Conservation (phyloP, 2,329 filamentous ascomycete species). For the Beauveria bassiana region DNA sequence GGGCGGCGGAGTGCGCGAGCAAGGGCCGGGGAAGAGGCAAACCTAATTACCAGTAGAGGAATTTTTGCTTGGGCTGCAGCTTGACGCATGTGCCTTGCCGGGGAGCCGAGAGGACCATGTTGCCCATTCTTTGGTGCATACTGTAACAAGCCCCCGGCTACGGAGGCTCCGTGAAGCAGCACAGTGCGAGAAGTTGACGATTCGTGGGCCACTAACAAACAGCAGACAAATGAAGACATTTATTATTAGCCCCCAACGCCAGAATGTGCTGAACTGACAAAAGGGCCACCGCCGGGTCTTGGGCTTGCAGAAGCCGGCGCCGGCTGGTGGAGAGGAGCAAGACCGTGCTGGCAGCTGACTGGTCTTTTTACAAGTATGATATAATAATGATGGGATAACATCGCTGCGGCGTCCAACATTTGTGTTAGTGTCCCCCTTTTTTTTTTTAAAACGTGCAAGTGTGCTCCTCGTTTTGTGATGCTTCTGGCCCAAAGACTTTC, state of each 20-base stretch:
- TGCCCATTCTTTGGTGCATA: background rate
- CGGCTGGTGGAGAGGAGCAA: background rate
- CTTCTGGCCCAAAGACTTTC: background rate
- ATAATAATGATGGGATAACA: background rate
- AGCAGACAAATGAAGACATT: background rate
- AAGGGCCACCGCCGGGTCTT: background rate
- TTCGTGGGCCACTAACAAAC: background rate
- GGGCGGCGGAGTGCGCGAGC: slow-evolving; percentile 1
- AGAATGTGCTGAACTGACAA: background rate
- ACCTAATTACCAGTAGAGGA: background rate
- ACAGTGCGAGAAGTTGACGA: background rate
- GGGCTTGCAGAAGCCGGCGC: background rate
- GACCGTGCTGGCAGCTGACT: background rate
- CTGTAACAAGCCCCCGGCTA: background rate
- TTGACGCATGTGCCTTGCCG: background rate
- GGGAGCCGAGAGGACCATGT: background rate
- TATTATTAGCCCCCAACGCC: background rate
- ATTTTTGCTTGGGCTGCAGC: background rate
- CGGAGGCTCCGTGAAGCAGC: background rate
- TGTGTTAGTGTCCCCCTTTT: background rate
- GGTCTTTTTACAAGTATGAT: slow-evolving; percentile 2
- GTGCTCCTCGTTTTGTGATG: background rate
- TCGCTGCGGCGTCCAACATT: too few relatives aligned
- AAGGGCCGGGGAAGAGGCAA: background rate
- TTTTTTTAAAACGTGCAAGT: too few relatives aligned